Evolutionary conservation across 2,329 filamentous ascomycete genomes (phyloP).

Genomic region (Diaporthe australafricana): DNA sequence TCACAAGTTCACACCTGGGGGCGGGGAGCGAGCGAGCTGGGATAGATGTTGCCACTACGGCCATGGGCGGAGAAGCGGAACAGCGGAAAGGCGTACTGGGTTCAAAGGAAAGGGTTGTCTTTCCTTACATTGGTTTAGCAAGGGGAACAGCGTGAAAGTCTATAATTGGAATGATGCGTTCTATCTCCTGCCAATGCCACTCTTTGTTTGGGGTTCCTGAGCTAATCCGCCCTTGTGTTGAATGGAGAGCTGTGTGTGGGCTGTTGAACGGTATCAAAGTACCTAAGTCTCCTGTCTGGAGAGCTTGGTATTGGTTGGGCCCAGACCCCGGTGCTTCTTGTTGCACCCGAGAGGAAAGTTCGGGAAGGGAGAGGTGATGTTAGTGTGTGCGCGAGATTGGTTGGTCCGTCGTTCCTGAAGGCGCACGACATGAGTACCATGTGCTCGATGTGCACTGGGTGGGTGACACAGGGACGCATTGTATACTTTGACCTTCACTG

Average conservation of each 20-base stretch:
- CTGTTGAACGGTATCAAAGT: constrained; percentile 14
- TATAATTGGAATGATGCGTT: constrained; percentile 4
- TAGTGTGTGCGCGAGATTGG: background rate
- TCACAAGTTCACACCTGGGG: background rate
- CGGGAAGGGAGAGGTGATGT: background rate
- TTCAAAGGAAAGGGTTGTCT: constrained; percentile 14
- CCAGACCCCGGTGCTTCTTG: constrained; percentile 14
- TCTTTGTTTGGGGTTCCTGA: constrained; percentile 5
- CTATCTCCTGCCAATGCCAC: constrained; percentile 15
- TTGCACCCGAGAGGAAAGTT: constrained; percentile 21
- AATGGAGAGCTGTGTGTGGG: constrained; percentile 3
- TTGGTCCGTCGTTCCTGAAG: constrained; percentile 5
- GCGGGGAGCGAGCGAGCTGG: background rate
- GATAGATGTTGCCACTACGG: constrained; percentile 5
- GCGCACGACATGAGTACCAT: constrained; percentile 33
- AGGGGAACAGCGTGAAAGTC: constrained; percentile 12
- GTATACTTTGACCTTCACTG: background rate
- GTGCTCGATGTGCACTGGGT: constrained; percentile 22
- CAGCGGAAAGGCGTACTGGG: constrained; percentile 1
- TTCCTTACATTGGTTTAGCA: constrained; percentile 18
- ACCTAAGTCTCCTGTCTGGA: background rate
- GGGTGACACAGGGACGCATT: background rate
- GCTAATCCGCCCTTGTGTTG: constrained; percentile 10
- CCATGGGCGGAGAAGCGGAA: background rate
- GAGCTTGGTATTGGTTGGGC: background rate